phyloP scores from a whole-genome alignment of 2,329 filamentous ascomycete species.

The Penicillium sp. region DNA sequence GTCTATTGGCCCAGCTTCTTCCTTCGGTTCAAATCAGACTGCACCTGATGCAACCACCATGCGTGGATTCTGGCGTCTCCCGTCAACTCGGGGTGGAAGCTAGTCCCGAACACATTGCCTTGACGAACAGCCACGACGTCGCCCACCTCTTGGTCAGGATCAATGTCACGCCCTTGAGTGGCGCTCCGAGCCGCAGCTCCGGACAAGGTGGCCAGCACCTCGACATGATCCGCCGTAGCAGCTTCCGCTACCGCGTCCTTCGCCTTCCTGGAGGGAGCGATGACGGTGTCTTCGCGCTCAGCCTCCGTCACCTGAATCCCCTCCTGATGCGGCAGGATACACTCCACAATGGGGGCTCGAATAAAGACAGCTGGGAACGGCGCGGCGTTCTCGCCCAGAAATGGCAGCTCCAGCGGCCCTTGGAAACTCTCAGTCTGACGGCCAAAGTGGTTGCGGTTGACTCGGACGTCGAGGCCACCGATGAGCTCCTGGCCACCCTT shows the following conservation, averaged over 20 bases:
- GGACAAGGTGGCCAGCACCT: constrained; percentile 61
- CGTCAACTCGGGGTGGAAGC: constrained; percentile 94
- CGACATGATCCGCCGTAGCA: constrained; percentile 53
- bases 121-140: constrained; percentile 89
- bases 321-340: constrained; percentile 60
- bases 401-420: constrained; percentile 70
- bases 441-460: constrained; percentile 94
- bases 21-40: constrained; percentile 43
- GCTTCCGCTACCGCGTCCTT: constrained; percentile 49
- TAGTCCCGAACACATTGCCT: constrained; percentile 89
- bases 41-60: constrained; percentile 85
- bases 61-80: constrained; percentile 83
- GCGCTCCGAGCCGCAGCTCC: constrained; percentile 54
- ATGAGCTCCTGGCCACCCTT: constrained; percentile 90
- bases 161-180: constrained; percentile 44
- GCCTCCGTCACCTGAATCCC: constrained; percentile 57
- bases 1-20: constrained; percentile 24
- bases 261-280: constrained; percentile 58
- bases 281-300: constrained; percentile 53
- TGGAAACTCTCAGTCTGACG: constrained; percentile 92
- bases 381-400: constrained; percentile 53
- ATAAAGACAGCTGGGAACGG: constrained; percentile 89
- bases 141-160: constrained; percentile 49
- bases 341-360: constrained; percentile 88
- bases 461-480: constrained; percentile 84